Evolutionary conservation across 1,284 basidiomycete species (phyloP), one percentile per base, ranked within the genome.

Genomic region (Papiliotrema flavescens): DNA sequence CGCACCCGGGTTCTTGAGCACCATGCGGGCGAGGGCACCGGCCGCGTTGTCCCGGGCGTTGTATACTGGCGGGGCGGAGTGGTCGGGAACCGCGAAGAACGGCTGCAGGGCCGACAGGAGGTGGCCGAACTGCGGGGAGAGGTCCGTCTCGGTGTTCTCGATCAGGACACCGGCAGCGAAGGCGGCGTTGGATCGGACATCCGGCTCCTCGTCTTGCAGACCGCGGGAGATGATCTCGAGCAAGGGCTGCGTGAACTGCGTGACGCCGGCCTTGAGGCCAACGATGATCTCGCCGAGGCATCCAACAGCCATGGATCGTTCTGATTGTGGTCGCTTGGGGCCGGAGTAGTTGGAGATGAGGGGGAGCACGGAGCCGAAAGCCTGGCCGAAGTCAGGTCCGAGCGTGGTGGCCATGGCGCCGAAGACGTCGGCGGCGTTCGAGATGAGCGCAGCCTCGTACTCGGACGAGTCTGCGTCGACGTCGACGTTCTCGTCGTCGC

Each of bases 41-140:
- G 88, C 85, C 13, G 96, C 96, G 73, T 99, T 99, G 77, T 99
- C 96, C 57, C 88, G 87, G 19, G 94, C 93, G 66, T 93, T 94
- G 61, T 89, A 78, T 45, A 82, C 81, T 11, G 89, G 79, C 5
- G 84, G 76, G 15, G 73, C 65, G 22, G 75, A 70, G 58, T 72
- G 69, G 11, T 84, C 79, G 2, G 83, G 65, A 47, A 88, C 82
- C 48, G 81, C 77, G 77, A 99, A 98, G 63, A 95, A 82, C 7
- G 90, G 89, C 46, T 84, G 87, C 48, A 98, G 84, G 3, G 87
- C 86, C 43, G 79, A 79, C 49, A 98, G 87, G 51, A 98, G 81
- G 60, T 82, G 61, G 43, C 85, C 74, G 78, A 89, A 97, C 73
- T 98, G 93, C 5, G 82, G 79, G 8, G 88, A 85, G 41, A 98